Evolutionary conservation across 768 basidiomycete species (phyloP).

Genomic region (Cyclocybe aegerita): DNA sequence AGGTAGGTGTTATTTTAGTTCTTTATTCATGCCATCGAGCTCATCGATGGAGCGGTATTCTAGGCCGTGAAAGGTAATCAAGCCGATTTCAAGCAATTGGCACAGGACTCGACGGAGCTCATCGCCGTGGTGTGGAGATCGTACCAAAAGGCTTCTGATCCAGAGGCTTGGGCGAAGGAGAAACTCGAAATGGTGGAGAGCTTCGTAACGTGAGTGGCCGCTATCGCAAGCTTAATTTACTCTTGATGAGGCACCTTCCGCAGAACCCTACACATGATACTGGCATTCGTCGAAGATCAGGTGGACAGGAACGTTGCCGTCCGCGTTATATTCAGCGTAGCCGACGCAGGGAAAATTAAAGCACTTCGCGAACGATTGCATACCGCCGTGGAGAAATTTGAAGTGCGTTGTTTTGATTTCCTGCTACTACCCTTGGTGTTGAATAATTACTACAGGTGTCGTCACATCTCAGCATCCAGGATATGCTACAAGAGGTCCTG

Average conservation of each 20-base stretch:
- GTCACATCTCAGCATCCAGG: constrained; percentile 12
- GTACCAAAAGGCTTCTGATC: constrained; percentile 5
- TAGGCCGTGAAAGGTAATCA: constrained; percentile 16
- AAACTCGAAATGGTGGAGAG: constrained; percentile 7
- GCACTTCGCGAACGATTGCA: constrained; percentile 13
- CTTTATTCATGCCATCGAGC: not conserved
- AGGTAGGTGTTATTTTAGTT: constrained; percentile 11
- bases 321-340: constrained; percentile 5
- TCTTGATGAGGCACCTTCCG: not conserved
- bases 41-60: not conserved
- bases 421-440: not conserved
- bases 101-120: constrained; percentile 5
- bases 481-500: constrained; percentile 7
- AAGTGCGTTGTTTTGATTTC: constrained; percentile 3
- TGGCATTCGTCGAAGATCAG: constrained; percentile 4
- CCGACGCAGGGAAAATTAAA: constrained; percentile 3
- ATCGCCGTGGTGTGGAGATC: constrained; percentile 12
- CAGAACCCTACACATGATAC: constrained; percentile 11
- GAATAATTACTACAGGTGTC: constrained; percentile 4
- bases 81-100: constrained; percentile 12
- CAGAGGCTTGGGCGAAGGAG: constrained; percentile 11
- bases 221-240: too few species aligned
- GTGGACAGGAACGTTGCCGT: not conserved
- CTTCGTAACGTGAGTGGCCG: constrained; percentile 5
- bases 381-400: constrained; percentile 9